A percentile compares a stretch with the other conserved stretches of the same genome.
phyloP scores from a whole-genome alignment of 108 stramenopile genomes.

The Aurantiochytrium sp. region DNA sequence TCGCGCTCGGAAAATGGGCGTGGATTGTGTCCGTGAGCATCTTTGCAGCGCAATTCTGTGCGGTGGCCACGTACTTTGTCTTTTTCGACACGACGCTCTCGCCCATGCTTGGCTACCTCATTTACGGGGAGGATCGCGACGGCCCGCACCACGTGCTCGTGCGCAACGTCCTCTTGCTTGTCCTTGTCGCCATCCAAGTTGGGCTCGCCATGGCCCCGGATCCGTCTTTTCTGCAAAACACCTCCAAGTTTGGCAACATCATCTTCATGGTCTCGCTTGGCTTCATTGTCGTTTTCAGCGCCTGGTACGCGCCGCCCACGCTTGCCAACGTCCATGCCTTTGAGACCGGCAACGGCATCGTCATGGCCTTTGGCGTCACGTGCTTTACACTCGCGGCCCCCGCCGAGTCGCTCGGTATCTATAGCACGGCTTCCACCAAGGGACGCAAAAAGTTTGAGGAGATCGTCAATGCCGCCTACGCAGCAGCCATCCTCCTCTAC shows the following conservation, averaged over 20 bases:
- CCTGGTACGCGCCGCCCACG: background rate
- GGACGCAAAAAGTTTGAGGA: background rate
- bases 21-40: background rate
- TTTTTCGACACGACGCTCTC: background rate
- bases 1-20: background rate
- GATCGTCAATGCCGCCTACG: background rate
- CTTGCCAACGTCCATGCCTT: background rate
- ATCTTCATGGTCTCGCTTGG: background rate
- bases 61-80: background rate
- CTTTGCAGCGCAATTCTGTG: background rate
- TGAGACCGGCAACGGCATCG: background rate
- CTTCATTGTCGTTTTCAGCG: background rate
- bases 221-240: background rate
- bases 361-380: background rate
- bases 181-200: background rate
- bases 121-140: background rate
- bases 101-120: background rate
- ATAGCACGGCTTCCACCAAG: background rate
- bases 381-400: background rate
- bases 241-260: slow-evolving; percentile 3
- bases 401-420: background rate
- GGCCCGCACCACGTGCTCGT: background rate
- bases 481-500: background rate
- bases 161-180: background rate
- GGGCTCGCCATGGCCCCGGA: background rate